These are phyloP conservation scores for Mytilinidion resinicola DNA, from an alignment of 495 filamentous ascomycete genomes.

Conservation along the genomic window DNA sequence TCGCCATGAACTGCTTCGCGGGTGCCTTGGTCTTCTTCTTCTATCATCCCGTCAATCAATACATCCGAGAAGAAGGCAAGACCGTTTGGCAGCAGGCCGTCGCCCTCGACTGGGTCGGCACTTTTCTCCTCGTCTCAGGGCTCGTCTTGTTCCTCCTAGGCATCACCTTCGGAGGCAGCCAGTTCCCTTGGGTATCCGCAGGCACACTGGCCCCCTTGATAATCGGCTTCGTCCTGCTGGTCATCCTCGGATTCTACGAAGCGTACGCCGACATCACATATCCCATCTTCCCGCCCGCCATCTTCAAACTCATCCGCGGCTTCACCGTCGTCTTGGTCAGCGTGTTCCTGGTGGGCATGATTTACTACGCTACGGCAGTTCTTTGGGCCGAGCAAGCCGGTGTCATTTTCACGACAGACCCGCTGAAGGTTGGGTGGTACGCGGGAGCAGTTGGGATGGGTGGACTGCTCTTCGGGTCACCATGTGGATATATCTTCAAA, in stretches of 20 bases:
- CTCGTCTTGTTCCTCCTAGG: conserved; percentile 1
- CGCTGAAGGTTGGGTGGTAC: background rate
- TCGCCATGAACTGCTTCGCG: background rate
- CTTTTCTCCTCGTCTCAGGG: conserved; percentile 1
- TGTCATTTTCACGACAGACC: background rate
- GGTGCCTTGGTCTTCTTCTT: background rate
- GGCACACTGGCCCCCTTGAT: background rate
- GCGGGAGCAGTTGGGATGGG: background rate
- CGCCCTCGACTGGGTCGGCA: conserved; percentile 1
- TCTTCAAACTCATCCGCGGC: background rate
- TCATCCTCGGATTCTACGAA: conserved; percentile 1
- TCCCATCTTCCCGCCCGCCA: background rate
- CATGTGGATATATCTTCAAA: background rate
- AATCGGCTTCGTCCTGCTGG: background rate
- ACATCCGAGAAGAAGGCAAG: background rate
- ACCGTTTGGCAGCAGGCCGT: background rate
- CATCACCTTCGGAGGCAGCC: background rate
- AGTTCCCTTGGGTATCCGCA: background rate
- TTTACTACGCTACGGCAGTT: background rate
- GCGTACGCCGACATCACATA: conserved; percentile 3
- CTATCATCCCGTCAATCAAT: background rate
- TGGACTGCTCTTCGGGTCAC: background rate
- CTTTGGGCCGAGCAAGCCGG: conserved; percentile 1
- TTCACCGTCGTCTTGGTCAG: background rate
- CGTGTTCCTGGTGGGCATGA: background rate